Conservation (phyloP, 2,329 filamentous ascomycete genomes). For the Fusarium pseudoanthophilum region DNA sequence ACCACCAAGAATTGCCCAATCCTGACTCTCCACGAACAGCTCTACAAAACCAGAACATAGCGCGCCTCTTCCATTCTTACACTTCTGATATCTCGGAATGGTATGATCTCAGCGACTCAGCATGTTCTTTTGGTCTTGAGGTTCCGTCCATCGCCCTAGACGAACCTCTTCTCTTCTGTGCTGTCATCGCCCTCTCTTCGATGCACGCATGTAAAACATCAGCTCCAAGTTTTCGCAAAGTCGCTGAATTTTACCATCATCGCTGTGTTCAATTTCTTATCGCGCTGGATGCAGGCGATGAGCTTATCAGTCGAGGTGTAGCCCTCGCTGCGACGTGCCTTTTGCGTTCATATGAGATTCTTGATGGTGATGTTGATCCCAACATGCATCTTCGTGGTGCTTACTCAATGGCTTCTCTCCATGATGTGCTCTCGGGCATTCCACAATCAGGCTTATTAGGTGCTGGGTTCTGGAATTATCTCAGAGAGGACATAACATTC, state of each 20-base stretch:
- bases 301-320: slow-evolving; percentile 50
- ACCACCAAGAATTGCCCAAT: slow-evolving; percentile 13
- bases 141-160: slow-evolving; percentile 53
- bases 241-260: slow-evolving; percentile 54
- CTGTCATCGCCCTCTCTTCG: slow-evolving; percentile 57
- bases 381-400: slow-evolving; percentile 59
- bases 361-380: slow-evolving; percentile 54
- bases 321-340: slow-evolving; percentile 60
- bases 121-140: slow-evolving; percentile 48
- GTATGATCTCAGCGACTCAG: slow-evolving; percentile 59
- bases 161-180: slow-evolving; percentile 55
- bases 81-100: slow-evolving; percentile 53
- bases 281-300: slow-evolving; percentile 47
- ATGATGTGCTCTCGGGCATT: slow-evolving; percentile 36
- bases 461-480: slow-evolving; percentile 62
- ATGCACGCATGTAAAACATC: slow-evolving; percentile 52
- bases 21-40: slow-evolving; percentile 43
- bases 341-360: slow-evolving; percentile 60
- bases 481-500: slow-evolving; percentile 65
- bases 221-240: slow-evolving; percentile 37
- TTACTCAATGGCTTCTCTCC: slow-evolving; percentile 55
- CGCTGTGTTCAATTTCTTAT: slow-evolving; percentile 54
- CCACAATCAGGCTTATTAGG: slow-evolving; percentile 46
- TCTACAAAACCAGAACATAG: slow-evolving; percentile 47
- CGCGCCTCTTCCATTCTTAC: slow-evolving; percentile 55